Percentiles rank a stretch among this genome's conserved stretches.
These are phyloP conservation scores for Amylostereum chailletii DNA, from an alignment of 1,284 basidiomycete species.

Conservation along the genomic window DNA sequence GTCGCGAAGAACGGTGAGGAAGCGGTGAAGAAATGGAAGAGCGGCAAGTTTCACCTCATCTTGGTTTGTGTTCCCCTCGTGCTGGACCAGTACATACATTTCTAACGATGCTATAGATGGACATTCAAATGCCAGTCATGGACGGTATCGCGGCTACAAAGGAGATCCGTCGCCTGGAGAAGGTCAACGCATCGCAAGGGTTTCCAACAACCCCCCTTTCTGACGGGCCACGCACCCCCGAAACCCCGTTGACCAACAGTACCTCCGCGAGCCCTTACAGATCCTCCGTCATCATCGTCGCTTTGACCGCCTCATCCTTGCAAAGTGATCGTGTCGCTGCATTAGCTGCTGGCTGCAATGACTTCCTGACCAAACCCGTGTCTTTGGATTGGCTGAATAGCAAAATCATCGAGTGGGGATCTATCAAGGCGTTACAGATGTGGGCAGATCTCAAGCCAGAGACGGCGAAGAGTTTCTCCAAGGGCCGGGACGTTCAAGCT, in stretches of 20 bases:
- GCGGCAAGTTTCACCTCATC: conserved; percentile 92
- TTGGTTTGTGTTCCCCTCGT: conserved; percentile 48
- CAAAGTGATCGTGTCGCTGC: conserved; percentile 93
- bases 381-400: conserved; percentile 93
- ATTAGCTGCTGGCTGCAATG: conserved; percentile 96
- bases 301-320: conserved; percentile 89
- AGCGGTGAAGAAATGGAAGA: conserved; percentile 94
- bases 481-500: conserved; percentile 54
- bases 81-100: conserved; percentile 6
- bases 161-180: conserved; percentile 87
- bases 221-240: conserved; percentile 47
- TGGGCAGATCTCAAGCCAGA: conserved; percentile 74
- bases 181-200: conserved; percentile 56
- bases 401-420: conserved; percentile 99
- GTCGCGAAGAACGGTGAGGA: conserved; percentile 93
- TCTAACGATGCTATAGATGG: conserved; percentile 63
- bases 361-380: conserved; percentile 97
- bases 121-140: conserved; percentile 99
- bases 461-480: conserved; percentile 41
- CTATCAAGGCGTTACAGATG: conserved; percentile 82
- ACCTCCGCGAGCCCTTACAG: conserved; percentile 62
- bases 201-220: conserved; percentile 62
- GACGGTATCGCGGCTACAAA: conserved; percentile 97
- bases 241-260: conserved; percentile 33
- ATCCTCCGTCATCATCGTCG: conserved; percentile 97